Evolutionary conservation across 73 alveolate species (phyloP).

Genomic region (Blepharisma japonicum): DNA sequence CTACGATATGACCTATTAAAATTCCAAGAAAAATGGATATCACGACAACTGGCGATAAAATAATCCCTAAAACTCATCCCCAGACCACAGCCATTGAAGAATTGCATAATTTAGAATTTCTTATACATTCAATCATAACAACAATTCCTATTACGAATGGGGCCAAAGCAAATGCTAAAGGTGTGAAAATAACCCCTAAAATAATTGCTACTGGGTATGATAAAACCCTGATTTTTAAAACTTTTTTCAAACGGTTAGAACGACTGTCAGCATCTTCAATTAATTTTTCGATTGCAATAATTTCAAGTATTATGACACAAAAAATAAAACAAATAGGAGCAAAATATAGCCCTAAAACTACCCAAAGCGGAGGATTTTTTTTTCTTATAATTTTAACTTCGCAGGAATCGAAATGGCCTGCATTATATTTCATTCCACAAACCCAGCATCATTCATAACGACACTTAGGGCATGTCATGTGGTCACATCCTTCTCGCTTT

Average conservation of each 20-base stretch:
- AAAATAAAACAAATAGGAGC: no score
- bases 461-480: conserved; percentile 77
- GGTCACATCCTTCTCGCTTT: conserved; percentile 82
- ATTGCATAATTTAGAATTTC: neutral
- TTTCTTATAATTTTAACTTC: no score
- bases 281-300: no score
- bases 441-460: conserved; percentile 81
- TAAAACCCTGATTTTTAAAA: no score
- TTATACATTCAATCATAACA: neutral
- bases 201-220: neutral
- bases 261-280: no score
- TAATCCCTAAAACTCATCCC: conserved; percentile 9
- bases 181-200: neutral
- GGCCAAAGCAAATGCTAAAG: conserved; percentile 1
- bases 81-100: neutral
- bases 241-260: no score
- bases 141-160: neutral
- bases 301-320: no score
- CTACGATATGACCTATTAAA: neutral
- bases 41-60: neutral
- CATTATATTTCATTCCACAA: conserved; percentile 33
- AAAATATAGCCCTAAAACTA: no score
- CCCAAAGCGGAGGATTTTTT: no score
- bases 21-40: neutral
- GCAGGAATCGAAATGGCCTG: no score